These are phyloP conservation scores for Dactylellina sp. DNA, from an alignment of 2,329 filamentous ascomycete species.

Conservation along the genomic window DNA sequence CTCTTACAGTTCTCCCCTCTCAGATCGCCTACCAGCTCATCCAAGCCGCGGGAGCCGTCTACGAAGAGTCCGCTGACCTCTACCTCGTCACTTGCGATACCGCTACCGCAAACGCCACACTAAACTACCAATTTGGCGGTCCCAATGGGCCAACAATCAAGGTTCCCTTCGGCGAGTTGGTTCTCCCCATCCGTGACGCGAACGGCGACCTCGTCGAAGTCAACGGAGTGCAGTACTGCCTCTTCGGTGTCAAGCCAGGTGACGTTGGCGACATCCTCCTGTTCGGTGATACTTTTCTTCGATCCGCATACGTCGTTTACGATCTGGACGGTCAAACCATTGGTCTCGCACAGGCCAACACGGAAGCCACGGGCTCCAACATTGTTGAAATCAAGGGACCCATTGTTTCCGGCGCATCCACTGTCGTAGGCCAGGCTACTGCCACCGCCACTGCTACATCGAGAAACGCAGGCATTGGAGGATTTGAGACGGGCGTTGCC, in stretches of 20 bases:
- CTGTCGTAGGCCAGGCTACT: slow-evolving; percentile 26
- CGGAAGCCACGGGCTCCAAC: slow-evolving; percentile 29
- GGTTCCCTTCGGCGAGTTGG: slow-evolving; percentile 69
- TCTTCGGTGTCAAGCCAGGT: slow-evolving; percentile 74
- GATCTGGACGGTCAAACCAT: slow-evolving; percentile 68
- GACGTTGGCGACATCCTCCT: slow-evolving; percentile 68
- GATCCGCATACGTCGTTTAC: slow-evolving; percentile 80
- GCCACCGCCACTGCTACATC: slow-evolving; percentile 38
- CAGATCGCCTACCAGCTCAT: slow-evolving; percentile 56
- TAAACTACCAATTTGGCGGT: slow-evolving; percentile 53
- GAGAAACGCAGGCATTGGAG: slow-evolving; percentile 41
- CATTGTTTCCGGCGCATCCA: slow-evolving; percentile 34
- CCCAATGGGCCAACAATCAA: slow-evolving; percentile 66
- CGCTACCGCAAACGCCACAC: slow-evolving; percentile 21
- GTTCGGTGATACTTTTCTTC: slow-evolving; percentile 79
- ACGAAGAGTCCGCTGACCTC: slow-evolving; percentile 38
- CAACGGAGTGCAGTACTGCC: slow-evolving; percentile 72
- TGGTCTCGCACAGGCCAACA: slow-evolving; percentile 45
- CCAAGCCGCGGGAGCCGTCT: slow-evolving; percentile 62
- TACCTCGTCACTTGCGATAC: slow-evolving; percentile 38
- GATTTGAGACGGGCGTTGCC: slow-evolving; percentile 32
- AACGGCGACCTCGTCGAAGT: slow-evolving; percentile 65
- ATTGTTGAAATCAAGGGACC: slow-evolving; percentile 46
- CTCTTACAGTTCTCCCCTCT: slow-evolving; percentile 60
- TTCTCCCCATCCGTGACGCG: slow-evolving; percentile 62